Base-by-base conservation (phyloP, 345 rosid genomes). In the Isatis tinctoria region DNA sequence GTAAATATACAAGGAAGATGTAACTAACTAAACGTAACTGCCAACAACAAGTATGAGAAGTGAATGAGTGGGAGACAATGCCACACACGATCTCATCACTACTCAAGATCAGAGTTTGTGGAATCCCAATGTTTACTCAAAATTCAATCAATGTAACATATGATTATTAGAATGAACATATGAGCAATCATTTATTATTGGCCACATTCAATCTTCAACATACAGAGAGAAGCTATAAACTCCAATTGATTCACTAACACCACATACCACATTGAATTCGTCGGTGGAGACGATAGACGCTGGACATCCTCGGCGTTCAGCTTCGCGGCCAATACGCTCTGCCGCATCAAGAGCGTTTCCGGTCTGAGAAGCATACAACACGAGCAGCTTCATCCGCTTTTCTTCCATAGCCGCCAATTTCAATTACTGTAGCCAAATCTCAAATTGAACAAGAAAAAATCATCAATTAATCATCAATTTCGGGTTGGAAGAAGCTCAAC, bases 331-430 rank as follows among this genome's bases (percentile, higher is more conserved):
- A 24, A 90, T 81, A 58, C 86, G 89, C 82, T 94, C 98, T 11
- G 97, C 95, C 14, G 85, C 92, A 66, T 91, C 97, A 82, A 91
- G 56, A 1, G 97, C 89, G 71, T 90, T 91, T 39, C 98, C 96
- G n/a, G 97, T 94, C 71, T 94, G 88, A 73, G 90, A 77, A 10
- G 96, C 97, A 69, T 88, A 91, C 35, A 91, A 84, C 47, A 91
- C 82, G 43, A 79, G 69, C 36, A 91, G 79, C 74, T 81, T 82
- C 70, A 59, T 78, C 10, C 69, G 58, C 30, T 73, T 79, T 57
- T 78, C 79, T 69, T 74, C 87, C 96, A 82, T 86, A 39, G 48
- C 36, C 37, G 35, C 47, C 60, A 43, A 33, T 26, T 18, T 63
- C 69, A 65, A 1, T 44, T 12, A 5, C 57, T 45, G 58, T 27